These are phyloP conservation scores for Borovskyia barvae DNA, from an alignment of 208 protist genomes.

Conservation along the genomic window DNA sequence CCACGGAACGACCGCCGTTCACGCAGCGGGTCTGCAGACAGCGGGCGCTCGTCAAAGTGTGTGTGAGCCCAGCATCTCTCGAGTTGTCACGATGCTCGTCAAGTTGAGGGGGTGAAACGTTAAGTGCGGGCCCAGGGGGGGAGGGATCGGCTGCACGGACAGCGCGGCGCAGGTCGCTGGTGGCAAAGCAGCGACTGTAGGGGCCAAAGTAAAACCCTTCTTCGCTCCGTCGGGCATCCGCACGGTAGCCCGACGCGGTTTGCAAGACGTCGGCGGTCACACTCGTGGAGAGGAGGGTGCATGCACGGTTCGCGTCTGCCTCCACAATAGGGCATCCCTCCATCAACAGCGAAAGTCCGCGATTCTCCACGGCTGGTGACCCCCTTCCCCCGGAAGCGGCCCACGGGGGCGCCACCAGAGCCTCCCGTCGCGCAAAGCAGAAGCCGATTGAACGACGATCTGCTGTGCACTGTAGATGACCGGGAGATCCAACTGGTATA, in stretches of 20 bases:
- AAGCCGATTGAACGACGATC: conserved; percentile 37
- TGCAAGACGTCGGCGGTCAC: too few relatives aligned
- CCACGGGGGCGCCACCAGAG: not conserved
- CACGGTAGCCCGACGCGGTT: too few relatives aligned
- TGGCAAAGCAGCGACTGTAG: conserved; percentile 34
- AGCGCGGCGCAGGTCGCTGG: conserved; percentile 11
- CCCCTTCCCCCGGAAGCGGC: too few relatives aligned
- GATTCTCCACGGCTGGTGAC: not conserved
- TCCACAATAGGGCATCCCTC: conserved; percentile 54
- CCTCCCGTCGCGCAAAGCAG: conserved; percentile 21
- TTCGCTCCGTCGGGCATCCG: too few relatives aligned
- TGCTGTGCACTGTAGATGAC: conserved; percentile 31
- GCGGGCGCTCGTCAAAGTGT: conserved; percentile 7
- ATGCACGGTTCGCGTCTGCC: conserved; percentile 27
- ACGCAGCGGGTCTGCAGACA: conserved; percentile 31
- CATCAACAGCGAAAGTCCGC: conserved; percentile 31
- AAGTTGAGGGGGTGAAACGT: not conserved
- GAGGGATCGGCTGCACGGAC: not conserved
- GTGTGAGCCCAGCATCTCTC: not conserved
- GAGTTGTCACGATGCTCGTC: not conserved
- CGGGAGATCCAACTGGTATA: not conserved
- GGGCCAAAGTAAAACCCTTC: conserved; percentile 36
- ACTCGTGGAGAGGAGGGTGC: too few relatives aligned
- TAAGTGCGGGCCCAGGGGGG: not conserved
- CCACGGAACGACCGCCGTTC: conserved; percentile 5